Evolutionary conservation across 169 alveolate genomes (phyloP), one percentile per base, ranked within the genome.

Genomic region (Eimeria maxima): DNA sequence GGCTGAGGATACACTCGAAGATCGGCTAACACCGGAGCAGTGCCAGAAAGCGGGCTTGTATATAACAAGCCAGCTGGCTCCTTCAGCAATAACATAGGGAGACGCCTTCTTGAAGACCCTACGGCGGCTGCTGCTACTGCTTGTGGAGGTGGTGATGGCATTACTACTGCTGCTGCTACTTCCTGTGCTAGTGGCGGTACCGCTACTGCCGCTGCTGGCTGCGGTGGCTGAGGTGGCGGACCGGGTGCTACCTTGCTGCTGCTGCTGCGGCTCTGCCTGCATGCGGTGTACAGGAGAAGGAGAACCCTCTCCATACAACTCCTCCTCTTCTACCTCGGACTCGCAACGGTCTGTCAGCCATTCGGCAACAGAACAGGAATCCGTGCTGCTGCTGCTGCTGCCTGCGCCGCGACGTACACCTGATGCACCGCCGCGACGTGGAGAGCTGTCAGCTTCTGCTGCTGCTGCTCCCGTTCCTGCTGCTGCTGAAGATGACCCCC

Each of bases 41-140:
- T 97, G 98, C 96, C 97, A 97, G 74, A 96, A 97, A 8, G 98
- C 98, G 29, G 98, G 98, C 57, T 97, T 97, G 53, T 96, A 97
- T 44, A 95, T 90, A 16, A 97, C 98, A 96, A 97, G 87, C 98
- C 98, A 97, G 8, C 97, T 96, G 53, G 73, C 45, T 18, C 97
- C 97, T 65, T 97, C 97, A 74, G 91, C 97, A 44, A 97, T 91
- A 14, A 97, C 96, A 94, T 96, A 96, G 71, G 98, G 98, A n/a
- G 96, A 89, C 27, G 95, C 97, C 74, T 97, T 97, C 96, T 84
- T 83, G 87, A 47, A 93, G 63, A 71, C 89, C 55, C 96, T 42
- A n/a, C 87, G 33, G 74, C 93, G 55, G 60, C 87, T 60, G 74
- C 93, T 76, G 60, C 88, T 93, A 57, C 93, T 78, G 94, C 94